These are phyloP conservation scores for Flaveria ramosissima DNA, from an alignment of 129 eudicot species.

Conservation along the genomic window DNA sequence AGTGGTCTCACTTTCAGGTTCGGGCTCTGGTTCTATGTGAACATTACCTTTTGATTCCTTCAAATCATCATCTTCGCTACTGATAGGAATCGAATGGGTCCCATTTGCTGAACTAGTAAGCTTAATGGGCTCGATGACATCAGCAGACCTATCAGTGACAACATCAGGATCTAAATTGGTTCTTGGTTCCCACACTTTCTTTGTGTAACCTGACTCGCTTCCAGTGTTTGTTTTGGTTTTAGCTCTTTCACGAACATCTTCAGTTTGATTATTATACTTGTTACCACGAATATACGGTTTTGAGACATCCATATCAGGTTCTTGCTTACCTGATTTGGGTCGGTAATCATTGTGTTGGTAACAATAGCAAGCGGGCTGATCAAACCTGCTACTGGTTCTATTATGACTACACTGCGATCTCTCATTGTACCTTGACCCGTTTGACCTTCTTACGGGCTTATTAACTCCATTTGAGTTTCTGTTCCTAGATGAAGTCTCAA, in stretches of 20 bases:
- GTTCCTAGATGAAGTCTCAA: constrained; percentile 44
- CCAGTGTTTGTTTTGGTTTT: constrained; percentile 48
- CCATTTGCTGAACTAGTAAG: constrained; percentile 24
- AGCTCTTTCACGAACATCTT: constrained; percentile 46
- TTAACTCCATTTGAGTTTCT: constrained; percentile 42
- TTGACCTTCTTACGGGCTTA: constrained; percentile 60
- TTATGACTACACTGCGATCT: constrained; percentile 45
- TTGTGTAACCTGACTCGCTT: constrained; percentile 41
- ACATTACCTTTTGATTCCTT: constrained; percentile 33
- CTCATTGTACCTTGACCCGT: constrained; percentile 54
- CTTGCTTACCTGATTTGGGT: constrained; percentile 53
- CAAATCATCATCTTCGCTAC: constrained; percentile 27
- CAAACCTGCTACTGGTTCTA: constrained; percentile 47
- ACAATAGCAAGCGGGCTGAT: constrained; percentile 56
- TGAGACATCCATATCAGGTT: constrained; percentile 49
- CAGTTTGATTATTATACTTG: constrained; percentile 47
- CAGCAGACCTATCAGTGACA: constrained; percentile 48
- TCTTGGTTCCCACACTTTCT: constrained; percentile 88
- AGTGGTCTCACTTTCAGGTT: constrained; percentile 40
- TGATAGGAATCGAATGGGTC: constrained; percentile 11
- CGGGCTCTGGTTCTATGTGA: constrained; percentile 20
- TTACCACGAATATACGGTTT: constrained; percentile 54
- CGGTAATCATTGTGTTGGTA: constrained; percentile 63
- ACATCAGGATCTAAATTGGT: constrained; percentile 58
- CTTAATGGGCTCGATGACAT: constrained; percentile 35